Evolutionary conservation across 768 basidiomycete species (phyloP), one percentile per base, ranked within the genome.

Genomic region (Amanita thiersii): DNA sequence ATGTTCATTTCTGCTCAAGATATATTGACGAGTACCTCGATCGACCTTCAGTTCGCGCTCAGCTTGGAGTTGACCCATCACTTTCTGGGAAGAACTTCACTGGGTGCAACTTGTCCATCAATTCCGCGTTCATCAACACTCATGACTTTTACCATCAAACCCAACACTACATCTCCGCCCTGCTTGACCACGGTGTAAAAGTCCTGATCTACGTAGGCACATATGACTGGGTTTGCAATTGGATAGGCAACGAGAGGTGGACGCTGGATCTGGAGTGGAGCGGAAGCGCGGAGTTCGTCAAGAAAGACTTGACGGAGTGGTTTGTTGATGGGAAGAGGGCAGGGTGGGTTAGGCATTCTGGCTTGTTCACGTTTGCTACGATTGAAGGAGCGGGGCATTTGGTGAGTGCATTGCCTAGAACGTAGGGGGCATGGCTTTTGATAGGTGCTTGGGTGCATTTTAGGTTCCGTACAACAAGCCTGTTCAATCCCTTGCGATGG

Each of bases 391-490:
- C 79, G 12, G 80, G 81, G 14, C 81, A 83, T 57, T 75, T 82
- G 80, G 81, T 80, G 65, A 55, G 21, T 30, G n/a, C 9, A 15
- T 32, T 21, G 32, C 6, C n/a, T 19, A 11, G 20, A 14, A 1
- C 18, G 17, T 33, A 11, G 44, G 4, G 34, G 43, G 5, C 6
- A 14, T 26, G 6, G 10, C 30, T 43, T n/a, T n/a, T n/a, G n/a
- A n/a, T n/a, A n/a, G n/a, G n/a, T n/a, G n/a, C n/a, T n/a, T n/a
- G n/a, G n/a, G n/a, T n/a, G n/a, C n/a, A n/a, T n/a, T 25, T 6
- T 36, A 75, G 75, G 75, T 71, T 15, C 79, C 81, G 1, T 76
- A 73, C 48, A 75, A 83, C 47, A 78, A 79, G 50, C 75, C 75
- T 1, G 62, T 62, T 28, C 68, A 75, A 43, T 59, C 73, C 5